Base-by-base conservation (phyloP, 2,329 filamentous ascomycete species). In the Alternaria sp. region DNA sequence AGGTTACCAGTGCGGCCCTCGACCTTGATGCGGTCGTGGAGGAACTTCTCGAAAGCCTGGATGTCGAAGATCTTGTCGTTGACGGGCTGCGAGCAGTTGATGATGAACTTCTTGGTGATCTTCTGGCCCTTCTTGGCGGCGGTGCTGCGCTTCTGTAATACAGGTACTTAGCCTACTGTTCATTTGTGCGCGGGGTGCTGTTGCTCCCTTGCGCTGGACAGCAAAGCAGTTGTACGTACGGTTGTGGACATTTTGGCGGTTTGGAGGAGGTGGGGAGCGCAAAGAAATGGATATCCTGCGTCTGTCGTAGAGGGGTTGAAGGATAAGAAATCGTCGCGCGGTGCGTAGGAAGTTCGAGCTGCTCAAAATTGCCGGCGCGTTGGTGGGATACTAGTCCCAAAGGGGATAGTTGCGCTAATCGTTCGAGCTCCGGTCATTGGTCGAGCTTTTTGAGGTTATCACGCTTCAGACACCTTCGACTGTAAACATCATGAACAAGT, bases 21-120 rank as follows among this genome's bases (percentile, higher is more conserved):
- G 77, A 99, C 93, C 92, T 99, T 99, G 90, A 99, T 96, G 86
- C 92, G 93, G 85, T 98, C 95, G 89, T 97, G 94, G 69, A 99
- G 92, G 91, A 99, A 99, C 90, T 98, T 98, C 87, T 97, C 94
- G 83, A 99, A 99, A 75, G 94, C 94, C 78, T 92, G 89, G 82
- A 97, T 90, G 84, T 99, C 95, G 89, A 99, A 98, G 89, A 99
- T 99, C 91, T 98, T 98, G 89, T 99, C 95, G 86, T 89, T 92
- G 76, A 94, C 94, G 78, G 95, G 95, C 86, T 98, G 94, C 79
- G 92, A 94, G 83, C 94, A 94, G 87, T 99, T 96, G 92, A 99
- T 98, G 87, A 96, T 90, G 90, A 93, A 99, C 94, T 94, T 94
- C 88, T 94, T 93, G 80, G 91, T 93, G 79, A 89, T 83, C 89